A percentile compares a stretch with the other conserved stretches of the same genome.
Conservation (phyloP, 164 flowering plant genomes). For the Hamamelis virginiana region DNA sequence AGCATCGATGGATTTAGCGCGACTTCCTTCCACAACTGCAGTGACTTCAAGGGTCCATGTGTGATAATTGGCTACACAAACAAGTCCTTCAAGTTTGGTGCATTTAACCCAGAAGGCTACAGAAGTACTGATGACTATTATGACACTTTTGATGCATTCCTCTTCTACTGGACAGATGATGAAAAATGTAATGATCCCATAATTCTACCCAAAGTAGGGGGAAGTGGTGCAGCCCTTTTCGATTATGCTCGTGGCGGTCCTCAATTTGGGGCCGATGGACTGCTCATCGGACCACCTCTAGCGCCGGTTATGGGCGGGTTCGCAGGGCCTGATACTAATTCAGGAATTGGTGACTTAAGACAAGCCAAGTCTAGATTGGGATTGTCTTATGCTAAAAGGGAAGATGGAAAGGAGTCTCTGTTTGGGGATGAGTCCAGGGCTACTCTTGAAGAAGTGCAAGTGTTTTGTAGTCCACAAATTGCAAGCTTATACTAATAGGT, state of each 20-base stretch:
- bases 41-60: slow-evolving; percentile 94
- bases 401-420: slow-evolving; percentile 84
- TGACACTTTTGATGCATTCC: slow-evolving; percentile 84
- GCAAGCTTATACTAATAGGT: slow-evolving; percentile 72
- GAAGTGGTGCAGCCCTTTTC: slow-evolving; percentile 94
- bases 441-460: slow-evolving; percentile 62
- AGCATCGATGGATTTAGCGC: slow-evolving; percentile 81
- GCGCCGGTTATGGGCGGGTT: slow-evolving; percentile 94
- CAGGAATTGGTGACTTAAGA: slow-evolving; percentile 78
- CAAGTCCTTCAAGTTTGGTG: slow-evolving; percentile 85
- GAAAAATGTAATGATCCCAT: slow-evolving; percentile 46
- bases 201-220: slow-evolving; percentile 78
- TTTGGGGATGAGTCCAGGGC: slow-evolving; percentile 81
- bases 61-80: slow-evolving; percentile 79
- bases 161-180: slow-evolving; percentile 66
- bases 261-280: slow-evolving; percentile 91
- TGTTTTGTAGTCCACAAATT: slow-evolving; percentile 87
- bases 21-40: slow-evolving; percentile 55
- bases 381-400: slow-evolving; percentile 80
- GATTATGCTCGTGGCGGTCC: slow-evolving; percentile 96
- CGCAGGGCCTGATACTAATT: slow-evolving; percentile 85
- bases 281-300: slow-evolving; percentile 87
- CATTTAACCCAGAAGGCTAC: slow-evolving; percentile 89
- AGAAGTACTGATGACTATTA: slow-evolving; percentile 88
- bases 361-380: slow-evolving; percentile 90